Evolutionary conservation across 2,329 filamentous ascomycete genomes (phyloP).

Genomic region (Alternaria dauci): DNA sequence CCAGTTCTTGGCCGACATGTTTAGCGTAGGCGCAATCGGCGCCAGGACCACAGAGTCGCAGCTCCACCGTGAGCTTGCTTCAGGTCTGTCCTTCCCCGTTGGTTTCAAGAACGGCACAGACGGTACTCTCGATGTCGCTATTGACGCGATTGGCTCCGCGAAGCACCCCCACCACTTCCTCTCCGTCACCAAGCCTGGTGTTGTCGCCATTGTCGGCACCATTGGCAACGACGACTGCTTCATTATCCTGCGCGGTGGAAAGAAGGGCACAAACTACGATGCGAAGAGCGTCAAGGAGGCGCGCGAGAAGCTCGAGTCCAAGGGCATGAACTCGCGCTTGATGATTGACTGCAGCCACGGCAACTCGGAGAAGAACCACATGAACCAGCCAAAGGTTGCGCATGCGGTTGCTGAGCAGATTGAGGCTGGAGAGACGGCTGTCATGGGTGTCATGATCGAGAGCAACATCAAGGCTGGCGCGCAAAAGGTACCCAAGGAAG

Average conservation of each 20-base stretch:
- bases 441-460: slow-evolving; percentile 99
- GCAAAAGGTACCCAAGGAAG: slow-evolving; percentile 91
- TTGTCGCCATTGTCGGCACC: slow-evolving; percentile 93
- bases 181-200: slow-evolving; percentile 94
- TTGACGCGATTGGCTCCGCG: slow-evolving; percentile 94
- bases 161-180: slow-evolving; percentile 95
- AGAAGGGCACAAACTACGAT: slow-evolving; percentile 93
- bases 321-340: slow-evolving; percentile 76
- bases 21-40: slow-evolving; percentile 91
- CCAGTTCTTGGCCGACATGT: slow-evolving; percentile 91
- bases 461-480: slow-evolving; percentile 94
- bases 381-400: slow-evolving; percentile 95
- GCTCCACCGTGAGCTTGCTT: slow-evolving; percentile 92
- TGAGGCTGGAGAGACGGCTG: slow-evolving; percentile 78
- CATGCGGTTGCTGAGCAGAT: slow-evolving; percentile 84
- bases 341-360: slow-evolving; percentile 99
- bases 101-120: slow-evolving; percentile 99
- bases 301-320: slow-evolving; percentile 78
- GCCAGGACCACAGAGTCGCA: slow-evolving; percentile 97
- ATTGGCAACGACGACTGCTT: slow-evolving; percentile 97
- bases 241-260: slow-evolving; percentile 91
- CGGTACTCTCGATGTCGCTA: slow-evolving; percentile 84
- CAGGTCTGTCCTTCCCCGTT: slow-evolving; percentile 93
- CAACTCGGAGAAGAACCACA: slow-evolving; percentile 95
- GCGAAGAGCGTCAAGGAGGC: slow-evolving; percentile 82